Evolutionary conservation across 1,284 basidiomycete species (phyloP), one percentile per base, ranked within the genome.

Genomic region (Sanghuangporus weigelae): DNA sequence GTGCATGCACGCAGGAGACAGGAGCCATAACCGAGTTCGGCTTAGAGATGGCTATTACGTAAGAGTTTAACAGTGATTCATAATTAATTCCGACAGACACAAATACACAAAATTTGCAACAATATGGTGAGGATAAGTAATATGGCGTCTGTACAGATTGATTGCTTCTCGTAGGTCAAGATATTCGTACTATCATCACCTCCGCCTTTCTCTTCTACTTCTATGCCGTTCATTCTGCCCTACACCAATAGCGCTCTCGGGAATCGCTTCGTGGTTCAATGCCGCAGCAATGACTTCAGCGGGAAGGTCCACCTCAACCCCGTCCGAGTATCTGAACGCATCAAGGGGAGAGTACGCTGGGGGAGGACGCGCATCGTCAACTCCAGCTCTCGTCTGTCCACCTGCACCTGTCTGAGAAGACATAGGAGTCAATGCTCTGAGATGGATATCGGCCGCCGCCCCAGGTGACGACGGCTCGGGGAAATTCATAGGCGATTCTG

Each of bases 291-390:
- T 92, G 53, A 92, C 83, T 68, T 93, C 91, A 21, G 91, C 89
- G 31, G 90, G 90, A 51, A 93, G 78, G 73, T 93, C 90, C 58
- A 93, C 84, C 63, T 89, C 87, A 31, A 93, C 91, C 44, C 91
- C 90, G 46, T 93, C 90, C 38, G 86, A 79, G 70, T 93, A 92
- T 48, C 85, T 82, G 69, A 81, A 89, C 12, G 91, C 88, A 70
- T 93, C 90, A 69, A 93, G 73, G 19, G 91, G 90, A 7, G 90
- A 92, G 74, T 93, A 93, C 23, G 88, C 89, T 26, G 90, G 90
- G 35, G 90, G 90, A 65, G 88, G 87, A 64, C 84, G 79, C 68
- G 82, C 78, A 57, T 68, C 26, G 70, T 64, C 21, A 36, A 39
- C 36, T 49, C 63, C 60, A 59, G 42, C 61, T 50, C 54, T 61